A percentile compares a stretch with the other conserved stretches of the same genome.
Evolutionary conservation across 1,139 yeast species (phyloP).

Genomic region (Sugiyamaella japonica): DNA sequence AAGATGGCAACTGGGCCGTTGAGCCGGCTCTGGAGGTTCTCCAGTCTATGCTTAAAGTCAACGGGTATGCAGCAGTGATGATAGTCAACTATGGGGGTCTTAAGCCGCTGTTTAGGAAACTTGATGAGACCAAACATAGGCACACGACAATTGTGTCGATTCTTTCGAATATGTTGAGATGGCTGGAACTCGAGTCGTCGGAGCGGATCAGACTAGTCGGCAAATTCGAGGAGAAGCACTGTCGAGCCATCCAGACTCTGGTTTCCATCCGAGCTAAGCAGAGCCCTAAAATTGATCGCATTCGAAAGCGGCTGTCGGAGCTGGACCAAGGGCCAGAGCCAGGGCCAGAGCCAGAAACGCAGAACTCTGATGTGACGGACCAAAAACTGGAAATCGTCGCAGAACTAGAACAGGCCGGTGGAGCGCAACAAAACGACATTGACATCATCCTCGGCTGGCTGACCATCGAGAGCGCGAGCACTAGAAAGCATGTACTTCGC

Average conservation of each 20-base stretch:
- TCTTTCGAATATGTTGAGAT: conserved; percentile 33
- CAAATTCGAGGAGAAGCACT: conserved; percentile 34
- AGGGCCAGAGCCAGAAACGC: conserved; percentile 11
- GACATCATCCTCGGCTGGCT: conserved; percentile 38
- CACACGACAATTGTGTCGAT: conserved; percentile 27
- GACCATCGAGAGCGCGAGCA: conserved; percentile 31
- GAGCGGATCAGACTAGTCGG: conserved; percentile 35
- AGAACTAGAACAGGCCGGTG: conserved; percentile 32
- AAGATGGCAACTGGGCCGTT: conserved; percentile 26
- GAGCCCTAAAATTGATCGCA: background rate
- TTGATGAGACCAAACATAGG: conserved; percentile 12
- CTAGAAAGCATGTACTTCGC: conserved; percentile 10
- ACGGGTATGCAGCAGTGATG: conserved; percentile 28
- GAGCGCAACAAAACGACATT: conserved; percentile 28
- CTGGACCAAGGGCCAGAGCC: conserved; percentile 13
- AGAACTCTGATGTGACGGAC: conserved; percentile 18
- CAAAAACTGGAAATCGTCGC: conserved; percentile 12
- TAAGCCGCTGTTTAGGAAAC: conserved; percentile 30
- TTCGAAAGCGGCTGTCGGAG: background rate
- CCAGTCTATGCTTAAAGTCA: conserved; percentile 25
- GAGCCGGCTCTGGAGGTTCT: conserved; percentile 33
- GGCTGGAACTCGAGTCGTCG: conserved; percentile 36
- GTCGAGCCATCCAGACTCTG: conserved; percentile 25
- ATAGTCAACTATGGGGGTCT: conserved; percentile 37
- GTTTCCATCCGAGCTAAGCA: conserved; percentile 22